phyloP scores from a whole-genome alignment of 208 protist species.

The Angomonas desouzai region DNA sequence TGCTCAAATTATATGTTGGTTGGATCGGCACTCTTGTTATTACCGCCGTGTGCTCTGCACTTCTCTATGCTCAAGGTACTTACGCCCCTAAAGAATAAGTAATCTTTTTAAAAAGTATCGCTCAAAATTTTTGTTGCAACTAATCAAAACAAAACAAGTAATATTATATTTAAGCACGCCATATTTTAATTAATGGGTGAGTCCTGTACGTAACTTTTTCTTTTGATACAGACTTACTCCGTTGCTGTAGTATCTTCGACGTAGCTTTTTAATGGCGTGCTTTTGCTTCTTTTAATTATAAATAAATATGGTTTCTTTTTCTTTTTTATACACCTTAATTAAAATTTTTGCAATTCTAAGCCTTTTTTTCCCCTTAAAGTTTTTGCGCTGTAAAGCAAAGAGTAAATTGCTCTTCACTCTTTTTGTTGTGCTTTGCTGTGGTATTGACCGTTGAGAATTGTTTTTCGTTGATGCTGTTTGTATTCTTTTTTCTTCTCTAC shows the following conservation, averaged over 20 bases:
- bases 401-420: background rate
- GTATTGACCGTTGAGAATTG: too few species aligned
- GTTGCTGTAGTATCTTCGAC: background rate
- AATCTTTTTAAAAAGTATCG: too few species aligned
- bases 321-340: constrained; percentile 7
- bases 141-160: background rate
- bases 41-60: constrained; percentile 41
- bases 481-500: too few species aligned
- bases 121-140: background rate
- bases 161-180: too few species aligned
- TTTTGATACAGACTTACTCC: background rate
- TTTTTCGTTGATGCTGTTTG: too few species aligned
- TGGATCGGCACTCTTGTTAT: constrained; percentile 54
- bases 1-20: constrained; percentile 57
- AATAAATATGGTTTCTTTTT: constrained; percentile 5
- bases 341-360: background rate
- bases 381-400: background rate
- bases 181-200: too few species aligned
- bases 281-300: constrained; percentile 7
- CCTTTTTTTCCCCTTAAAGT: background rate
- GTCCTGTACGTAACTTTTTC: background rate
- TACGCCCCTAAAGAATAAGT: constrained; percentile 25
- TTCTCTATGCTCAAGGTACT: constrained; percentile 54
- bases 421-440: constrained; percentile 6
- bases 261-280: background rate